A percentile compares a stretch with the other conserved stretches of the same genome.
Conservation (phyloP, 2,329 filamentous ascomycete genomes). For the Diplodia mutila region DNA sequence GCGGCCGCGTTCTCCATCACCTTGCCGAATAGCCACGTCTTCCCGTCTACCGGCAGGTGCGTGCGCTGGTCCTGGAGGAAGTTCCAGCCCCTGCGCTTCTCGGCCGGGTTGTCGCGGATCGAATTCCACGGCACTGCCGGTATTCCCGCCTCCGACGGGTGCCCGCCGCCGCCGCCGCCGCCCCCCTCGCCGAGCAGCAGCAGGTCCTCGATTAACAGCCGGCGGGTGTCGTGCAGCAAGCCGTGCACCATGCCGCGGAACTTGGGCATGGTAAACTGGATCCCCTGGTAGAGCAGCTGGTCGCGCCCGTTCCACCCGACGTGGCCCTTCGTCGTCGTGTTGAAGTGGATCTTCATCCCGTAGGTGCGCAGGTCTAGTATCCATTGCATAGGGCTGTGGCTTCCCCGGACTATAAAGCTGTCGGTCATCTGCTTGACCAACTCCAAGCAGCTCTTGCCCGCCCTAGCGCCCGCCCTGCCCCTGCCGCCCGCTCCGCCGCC, state of each 20-base stretch:
- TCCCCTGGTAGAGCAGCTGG: constrained; percentile 28
- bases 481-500: too few species aligned
- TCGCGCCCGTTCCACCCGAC: constrained; percentile 26
- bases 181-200: not conserved
- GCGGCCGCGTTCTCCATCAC: not conserved
- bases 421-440: constrained; percentile 21
- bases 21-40: not conserved
- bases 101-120: constrained; percentile 26
- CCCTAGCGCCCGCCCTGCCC: constrained; percentile 10
- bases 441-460: constrained; percentile 28
- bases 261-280: constrained; percentile 26
- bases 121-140: constrained; percentile 18
- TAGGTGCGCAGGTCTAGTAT: too few species aligned
- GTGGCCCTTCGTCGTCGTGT: not conserved
- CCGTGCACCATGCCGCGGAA: constrained; percentile 25
- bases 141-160: not conserved
- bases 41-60: not conserved
- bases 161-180: not conserved
- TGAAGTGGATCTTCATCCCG: too few species aligned
- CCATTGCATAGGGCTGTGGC: too few species aligned
- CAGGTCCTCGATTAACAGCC: not conserved
- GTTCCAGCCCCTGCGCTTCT: constrained; percentile 26
- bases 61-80: constrained; percentile 29
- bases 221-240: not conserved
- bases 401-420: too few species aligned